Evolutionary conservation across 768 basidiomycete species (phyloP), one percentile per base, ranked within the genome.

Genomic region (Russula compacta): DNA sequence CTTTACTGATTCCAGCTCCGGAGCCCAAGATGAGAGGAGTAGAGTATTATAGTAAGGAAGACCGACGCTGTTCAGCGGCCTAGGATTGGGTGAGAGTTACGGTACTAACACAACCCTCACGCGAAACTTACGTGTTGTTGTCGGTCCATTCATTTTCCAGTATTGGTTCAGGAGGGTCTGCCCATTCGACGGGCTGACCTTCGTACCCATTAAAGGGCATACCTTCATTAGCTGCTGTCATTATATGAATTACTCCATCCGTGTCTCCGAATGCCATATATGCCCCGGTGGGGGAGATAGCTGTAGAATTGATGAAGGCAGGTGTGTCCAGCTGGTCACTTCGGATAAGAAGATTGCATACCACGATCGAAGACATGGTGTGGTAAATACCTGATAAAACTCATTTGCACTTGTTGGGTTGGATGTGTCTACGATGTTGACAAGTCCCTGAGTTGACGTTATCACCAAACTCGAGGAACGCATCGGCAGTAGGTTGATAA

Each of bases 251-350:
- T 6, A 78, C 76, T 17, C 95, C 94, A 46, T 90, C 86, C 0
- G 86, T 84, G 68, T 97, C 94, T 0, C 93, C 95, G 66, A 95
- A 93, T 0, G 92, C 94, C 69, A 98, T 78, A 68, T 92, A 97
- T n/a, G 88, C 84, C 39, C 89, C 92, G 4, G 87, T 87, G 2
- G 90, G 85, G 2, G 93, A 92, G 33, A 97, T 75, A 2, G 94
- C 85, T 59, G 85, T 78, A 36, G 91, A 85, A 6, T 84, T 91
- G 56, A 98, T 72, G 71, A 84, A 93, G 0, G 90, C 85, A 0
- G 83, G 68, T n/a, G 84, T 68, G 64, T 89, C 86, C 51, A 90
- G 76, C 87, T 90, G 38, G 36, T n/a, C 39, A 17, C 15, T 12
- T 39, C 8, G 54, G 11, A 21, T 40, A 8, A 46, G 24, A 19